phyloP scores from a whole-genome alignment of 2,329 filamentous ascomycete species.

The Cytospora piceae region DNA sequence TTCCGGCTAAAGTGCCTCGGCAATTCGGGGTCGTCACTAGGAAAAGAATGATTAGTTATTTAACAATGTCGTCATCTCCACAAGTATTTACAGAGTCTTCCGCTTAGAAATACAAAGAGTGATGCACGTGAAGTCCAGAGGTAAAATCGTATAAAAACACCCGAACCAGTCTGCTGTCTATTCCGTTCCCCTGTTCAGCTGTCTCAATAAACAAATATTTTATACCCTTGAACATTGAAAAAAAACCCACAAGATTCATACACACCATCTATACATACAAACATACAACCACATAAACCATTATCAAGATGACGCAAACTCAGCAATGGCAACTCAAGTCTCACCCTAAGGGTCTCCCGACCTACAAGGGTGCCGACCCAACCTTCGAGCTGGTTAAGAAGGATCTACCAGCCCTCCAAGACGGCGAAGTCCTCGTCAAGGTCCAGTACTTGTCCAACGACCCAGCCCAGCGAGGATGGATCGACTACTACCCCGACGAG shows the following conservation, averaged over 20 bases:
- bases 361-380: conserved; percentile 8
- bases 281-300: not conserved
- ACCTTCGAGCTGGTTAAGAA: conserved; percentile 11
- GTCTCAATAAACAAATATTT: no score
- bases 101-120: no score
- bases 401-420: conserved; percentile 51
- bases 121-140: no score
- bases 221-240: not conserved
- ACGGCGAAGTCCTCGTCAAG: conserved; percentile 67
- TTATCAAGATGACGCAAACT: conserved; percentile 10
- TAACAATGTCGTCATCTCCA: no score
- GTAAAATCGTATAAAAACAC: no score
- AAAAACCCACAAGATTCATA: not conserved
- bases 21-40: no score
- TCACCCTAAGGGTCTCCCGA: conserved; percentile 13
- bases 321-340: conserved; percentile 17
- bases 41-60: no score
- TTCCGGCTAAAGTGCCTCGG: no score
- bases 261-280: not conserved
- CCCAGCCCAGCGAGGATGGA: conserved; percentile 76
- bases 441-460: conserved; percentile 69
- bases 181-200: no score
- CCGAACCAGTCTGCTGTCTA: no score
- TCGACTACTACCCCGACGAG: conserved; percentile 44
- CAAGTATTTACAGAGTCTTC: no score